These are phyloP conservation scores for Blastobotrys persicus DNA, from an alignment of 1,139 yeast species.

Conservation along the genomic window DNA sequence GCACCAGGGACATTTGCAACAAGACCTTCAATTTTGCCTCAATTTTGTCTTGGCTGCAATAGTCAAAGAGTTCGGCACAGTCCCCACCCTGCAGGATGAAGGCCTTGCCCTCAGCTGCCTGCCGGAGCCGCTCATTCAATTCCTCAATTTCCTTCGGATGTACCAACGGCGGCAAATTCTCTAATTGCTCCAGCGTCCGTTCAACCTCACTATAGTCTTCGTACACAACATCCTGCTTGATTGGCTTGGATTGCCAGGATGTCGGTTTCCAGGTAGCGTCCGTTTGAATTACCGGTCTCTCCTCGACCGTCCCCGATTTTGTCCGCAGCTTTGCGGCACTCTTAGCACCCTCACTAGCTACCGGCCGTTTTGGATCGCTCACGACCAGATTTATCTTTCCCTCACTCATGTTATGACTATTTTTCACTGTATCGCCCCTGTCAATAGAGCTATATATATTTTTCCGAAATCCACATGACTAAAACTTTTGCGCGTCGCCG, in stretches of 20 bases:
- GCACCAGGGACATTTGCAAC: slow-evolving; percentile 45
- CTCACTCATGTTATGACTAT: not conserved
- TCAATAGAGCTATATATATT: too few species aligned
- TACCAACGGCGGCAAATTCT: slow-evolving; percentile 44
- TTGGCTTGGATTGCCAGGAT: slow-evolving; percentile 45
- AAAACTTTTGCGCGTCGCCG: too few species aligned
- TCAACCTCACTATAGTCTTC: slow-evolving; percentile 40
- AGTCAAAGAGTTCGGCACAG: slow-evolving; percentile 46
- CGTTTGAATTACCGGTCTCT: slow-evolving; percentile 11
- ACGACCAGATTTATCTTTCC: not conserved
- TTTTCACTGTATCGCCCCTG: too few species aligned
- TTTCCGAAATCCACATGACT: too few species aligned
- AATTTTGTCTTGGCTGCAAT: slow-evolving; percentile 42
- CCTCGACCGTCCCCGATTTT: slow-evolving; percentile 24
- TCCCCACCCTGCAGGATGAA: slow-evolving; percentile 48
- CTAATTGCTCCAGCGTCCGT: slow-evolving; percentile 42
- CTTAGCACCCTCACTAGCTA: slow-evolving; percentile 39
- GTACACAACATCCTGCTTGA: slow-evolving; percentile 45
- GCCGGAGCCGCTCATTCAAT: slow-evolving; percentile 36
- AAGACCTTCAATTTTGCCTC: slow-evolving; percentile 44
- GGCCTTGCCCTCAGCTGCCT: slow-evolving; percentile 45
- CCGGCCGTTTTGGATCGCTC: slow-evolving; percentile 38
- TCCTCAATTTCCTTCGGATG: slow-evolving; percentile 41
- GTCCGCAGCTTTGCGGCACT: slow-evolving; percentile 41
- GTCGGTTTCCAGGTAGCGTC: slow-evolving; percentile 39